These are phyloP conservation scores for Verticillium nubilum DNA, from an alignment of 2,329 filamentous ascomycete genomes.

Conservation along the genomic window DNA sequence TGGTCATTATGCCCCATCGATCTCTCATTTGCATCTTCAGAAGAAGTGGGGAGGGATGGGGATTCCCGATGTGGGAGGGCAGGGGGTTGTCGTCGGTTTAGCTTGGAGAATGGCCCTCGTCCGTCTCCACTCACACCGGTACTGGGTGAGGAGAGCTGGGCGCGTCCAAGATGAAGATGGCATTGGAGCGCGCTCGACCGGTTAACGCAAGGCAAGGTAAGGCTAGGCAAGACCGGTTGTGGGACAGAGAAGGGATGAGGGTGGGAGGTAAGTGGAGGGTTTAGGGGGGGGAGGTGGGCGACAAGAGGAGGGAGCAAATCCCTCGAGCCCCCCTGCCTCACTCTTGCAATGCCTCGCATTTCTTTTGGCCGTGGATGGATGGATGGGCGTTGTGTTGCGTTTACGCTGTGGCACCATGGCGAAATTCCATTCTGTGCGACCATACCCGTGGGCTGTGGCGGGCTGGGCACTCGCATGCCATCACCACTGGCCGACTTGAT, in stretches of 20 bases:
- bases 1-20: background rate
- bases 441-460: background rate
- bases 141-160: background rate
- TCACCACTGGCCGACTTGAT: background rate
- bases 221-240: background rate
- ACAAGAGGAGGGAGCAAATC: background rate
- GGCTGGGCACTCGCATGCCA: background rate
- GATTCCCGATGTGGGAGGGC: too few relatives aligned
- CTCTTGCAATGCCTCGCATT: background rate
- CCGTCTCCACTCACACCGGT: too few relatives aligned
- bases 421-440: background rate
- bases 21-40: background rate
- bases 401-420: background rate
- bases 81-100: too few relatives aligned
- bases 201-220: background rate
- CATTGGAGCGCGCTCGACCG: too few relatives aligned
- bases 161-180: too few relatives aligned
- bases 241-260: background rate
- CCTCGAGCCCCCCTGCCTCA: background rate
- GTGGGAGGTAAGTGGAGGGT: too few relatives aligned
- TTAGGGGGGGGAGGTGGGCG: background rate
- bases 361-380: background rate
- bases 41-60: too few relatives aligned
- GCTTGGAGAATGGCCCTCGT: too few relatives aligned
- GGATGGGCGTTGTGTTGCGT: background rate